A percentile compares a stretch with the other conserved stretches of the same genome.
phyloP scores from a whole-genome alignment of 352 stramenopile genomes.

The Globisporangium orthogonon region DNA sequence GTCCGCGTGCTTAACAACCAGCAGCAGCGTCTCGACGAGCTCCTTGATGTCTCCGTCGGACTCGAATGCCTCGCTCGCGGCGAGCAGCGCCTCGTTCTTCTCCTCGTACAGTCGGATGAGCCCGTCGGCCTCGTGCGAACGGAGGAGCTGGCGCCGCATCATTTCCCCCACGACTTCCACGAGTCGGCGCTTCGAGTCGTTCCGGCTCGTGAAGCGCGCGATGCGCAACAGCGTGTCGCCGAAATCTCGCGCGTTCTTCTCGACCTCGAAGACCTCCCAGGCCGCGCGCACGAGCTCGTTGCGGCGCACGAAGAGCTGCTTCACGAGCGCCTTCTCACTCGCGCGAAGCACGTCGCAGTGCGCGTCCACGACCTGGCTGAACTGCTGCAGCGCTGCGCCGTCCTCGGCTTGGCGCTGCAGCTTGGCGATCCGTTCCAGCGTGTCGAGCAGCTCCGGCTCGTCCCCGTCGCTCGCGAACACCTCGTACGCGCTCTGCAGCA shows the following conservation, averaged over 20 bases:
- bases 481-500: constrained; percentile 69
- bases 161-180: constrained; percentile 69
- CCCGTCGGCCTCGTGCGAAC: constrained; percentile 47
- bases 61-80: constrained; percentile 66
- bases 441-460: constrained; percentile 62
- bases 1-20: constrained; percentile 77
- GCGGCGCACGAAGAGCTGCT: constrained; percentile 34
- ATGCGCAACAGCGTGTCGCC: constrained; percentile 46
- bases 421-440: constrained; percentile 60
- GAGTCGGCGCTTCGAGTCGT: constrained; percentile 36
- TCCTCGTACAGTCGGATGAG: constrained; percentile 56
- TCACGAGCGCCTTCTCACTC: constrained; percentile 31
- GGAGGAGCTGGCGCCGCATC: constrained; percentile 42
- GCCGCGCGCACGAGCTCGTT: constrained; percentile 44
- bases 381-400: constrained; percentile 26
- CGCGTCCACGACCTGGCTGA: constrained; percentile 24
- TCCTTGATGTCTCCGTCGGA: constrained; percentile 68
- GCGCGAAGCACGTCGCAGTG: constrained; percentile 27
- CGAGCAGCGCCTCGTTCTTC: constrained; percentile 66
- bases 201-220: constrained; percentile 40
- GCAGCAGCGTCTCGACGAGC: constrained; percentile 68
- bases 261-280: constrained; percentile 42
- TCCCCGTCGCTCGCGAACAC: constrained; percentile 53
- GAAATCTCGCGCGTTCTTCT: constrained; percentile 38
- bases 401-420: constrained; percentile 44